A percentile compares a stretch with the other conserved stretches of the same genome.
Evolutionary conservation across 805 yeast genomes (phyloP).

Genomic region (Candida fluviatilis): DNA sequence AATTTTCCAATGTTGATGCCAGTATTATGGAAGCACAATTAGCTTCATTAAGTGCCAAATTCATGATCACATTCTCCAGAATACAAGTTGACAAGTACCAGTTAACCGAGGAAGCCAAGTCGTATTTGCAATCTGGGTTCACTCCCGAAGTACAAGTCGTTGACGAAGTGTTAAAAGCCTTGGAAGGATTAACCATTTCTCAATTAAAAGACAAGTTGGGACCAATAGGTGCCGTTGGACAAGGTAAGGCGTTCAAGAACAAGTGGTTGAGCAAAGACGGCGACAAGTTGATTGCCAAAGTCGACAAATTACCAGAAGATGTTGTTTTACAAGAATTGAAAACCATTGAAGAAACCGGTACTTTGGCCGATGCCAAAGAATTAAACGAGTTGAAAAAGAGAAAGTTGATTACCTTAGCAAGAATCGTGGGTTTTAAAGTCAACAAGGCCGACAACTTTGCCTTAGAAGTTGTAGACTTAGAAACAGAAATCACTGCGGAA

Average conservation of each 20-base stretch:
- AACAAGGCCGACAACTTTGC: conserved; percentile 83
- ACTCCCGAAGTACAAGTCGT: conserved; percentile 87
- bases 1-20: conserved; percentile 63
- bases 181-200: conserved; percentile 77
- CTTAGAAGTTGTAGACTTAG: conserved; percentile 70
- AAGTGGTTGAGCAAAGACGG: conserved; percentile 94
- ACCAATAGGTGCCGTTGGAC: conserved; percentile 84
- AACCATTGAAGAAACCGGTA: conserved; percentile 52
- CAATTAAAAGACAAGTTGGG: conserved; percentile 76
- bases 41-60: conserved; percentile 78
- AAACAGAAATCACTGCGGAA: conserved; percentile 92
- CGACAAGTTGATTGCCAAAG: conserved; percentile 65
- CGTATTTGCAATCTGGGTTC: conserved; percentile 65
- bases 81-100: conserved; percentile 73
- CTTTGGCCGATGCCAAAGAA: conserved; percentile 58
- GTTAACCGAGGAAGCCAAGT: conserved; percentile 77
- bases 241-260: conserved; percentile 95
- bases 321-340: conserved; percentile 61
- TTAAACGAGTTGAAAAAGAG: conserved; percentile 89
- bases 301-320: conserved; percentile 57
- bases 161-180: conserved; percentile 63
- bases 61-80: conserved; percentile 70
- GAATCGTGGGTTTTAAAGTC: conserved; percentile 70
- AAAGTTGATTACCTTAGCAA: conserved; percentile 70
- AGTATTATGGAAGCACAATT: conserved; percentile 75